These are phyloP conservation scores for Ophiostoma quercus DNA, from an alignment of 2,329 filamentous ascomycete species.

Conservation along the genomic window DNA sequence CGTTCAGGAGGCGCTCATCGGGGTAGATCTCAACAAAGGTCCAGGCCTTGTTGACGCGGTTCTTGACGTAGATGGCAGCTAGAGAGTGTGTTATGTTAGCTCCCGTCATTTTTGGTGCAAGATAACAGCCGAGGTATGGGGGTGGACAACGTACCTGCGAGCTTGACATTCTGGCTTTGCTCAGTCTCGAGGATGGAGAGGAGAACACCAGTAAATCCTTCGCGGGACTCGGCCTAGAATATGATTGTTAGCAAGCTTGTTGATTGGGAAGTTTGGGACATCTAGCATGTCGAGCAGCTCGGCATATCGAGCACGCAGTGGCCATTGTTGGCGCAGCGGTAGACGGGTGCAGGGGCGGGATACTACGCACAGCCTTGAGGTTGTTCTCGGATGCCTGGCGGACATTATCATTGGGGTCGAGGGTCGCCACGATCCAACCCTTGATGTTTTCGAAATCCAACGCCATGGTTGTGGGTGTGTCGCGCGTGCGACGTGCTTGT, in stretches of 20 bases:
- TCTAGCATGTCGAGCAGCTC: not conserved
- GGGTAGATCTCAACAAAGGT: constrained; percentile 68
- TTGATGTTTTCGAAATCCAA: constrained; percentile 27
- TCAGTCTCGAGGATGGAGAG: constrained; percentile 87
- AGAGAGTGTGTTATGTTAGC: not conserved
- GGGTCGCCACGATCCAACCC: constrained; percentile 28
- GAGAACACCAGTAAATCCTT: constrained; percentile 85
- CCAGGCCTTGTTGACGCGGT: constrained; percentile 92
- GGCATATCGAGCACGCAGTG: not conserved
- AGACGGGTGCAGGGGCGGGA: not conserved
- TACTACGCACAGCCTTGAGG: constrained; percentile 65
- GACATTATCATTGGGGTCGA: constrained; percentile 35
- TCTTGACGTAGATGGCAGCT: constrained; percentile 98
- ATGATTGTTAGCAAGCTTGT: constrained; percentile 17
- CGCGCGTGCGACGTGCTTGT: constrained; percentile 33
- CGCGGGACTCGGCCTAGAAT: constrained; percentile 75
- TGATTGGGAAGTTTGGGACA: too few relatives aligned
- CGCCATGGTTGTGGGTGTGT: constrained; percentile 45
- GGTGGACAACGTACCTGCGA: constrained; percentile 62
- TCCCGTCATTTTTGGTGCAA: not conserved
- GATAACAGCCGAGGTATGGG: too few relatives aligned
- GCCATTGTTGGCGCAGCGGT: not conserved
- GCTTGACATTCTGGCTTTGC: constrained; percentile 74
- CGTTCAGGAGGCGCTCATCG: constrained; percentile 69
- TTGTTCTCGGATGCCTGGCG: constrained; percentile 73